These are phyloP conservation scores for Chlamydomonas incerta DNA, from an alignment of 139 green algal species.

Conservation along the genomic window DNA sequence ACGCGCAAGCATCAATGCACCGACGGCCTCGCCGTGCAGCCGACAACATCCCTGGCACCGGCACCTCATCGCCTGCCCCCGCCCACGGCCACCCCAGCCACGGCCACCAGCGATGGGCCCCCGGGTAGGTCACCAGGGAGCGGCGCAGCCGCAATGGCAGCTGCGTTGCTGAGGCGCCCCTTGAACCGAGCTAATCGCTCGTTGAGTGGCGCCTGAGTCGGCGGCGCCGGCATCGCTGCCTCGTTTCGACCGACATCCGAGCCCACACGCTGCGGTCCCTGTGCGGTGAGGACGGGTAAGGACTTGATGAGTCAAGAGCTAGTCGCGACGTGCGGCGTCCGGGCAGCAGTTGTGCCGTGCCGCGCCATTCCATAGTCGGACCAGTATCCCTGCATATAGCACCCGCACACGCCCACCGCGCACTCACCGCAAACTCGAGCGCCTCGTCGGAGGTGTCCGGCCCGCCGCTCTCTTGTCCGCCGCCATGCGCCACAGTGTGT, in stretches of 20 bases:
- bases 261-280: not conserved
- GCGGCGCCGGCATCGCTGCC: not conserved
- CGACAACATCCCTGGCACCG: too few species aligned
- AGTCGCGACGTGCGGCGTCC: too few species aligned
- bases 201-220: conserved; percentile 4
- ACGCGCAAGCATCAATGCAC: too few species aligned
- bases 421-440: not conserved
- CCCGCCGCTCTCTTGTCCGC: not conserved
- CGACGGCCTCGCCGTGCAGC: too few species aligned
- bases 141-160: conserved; percentile 11
- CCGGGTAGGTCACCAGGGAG: not conserved
- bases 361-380: too few species aligned
- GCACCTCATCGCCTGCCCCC: not conserved
- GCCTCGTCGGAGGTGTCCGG: conserved; percentile 5
- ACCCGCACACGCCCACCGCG: too few species aligned
- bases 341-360: not conserved
- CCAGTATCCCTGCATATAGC: not conserved
- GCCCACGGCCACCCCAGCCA: too few species aligned
- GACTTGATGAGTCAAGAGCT: too few species aligned
- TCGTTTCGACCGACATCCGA: not conserved
- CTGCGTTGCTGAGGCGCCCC: not conserved
- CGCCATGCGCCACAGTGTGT: conserved; percentile 28
- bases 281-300: too few species aligned
- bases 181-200: conserved; percentile 36
- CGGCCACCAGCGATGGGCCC: too few species aligned